Base-by-base conservation (phyloP, 768 basidiomycete genomes). In the Cystobasidium ongulense region DNA sequence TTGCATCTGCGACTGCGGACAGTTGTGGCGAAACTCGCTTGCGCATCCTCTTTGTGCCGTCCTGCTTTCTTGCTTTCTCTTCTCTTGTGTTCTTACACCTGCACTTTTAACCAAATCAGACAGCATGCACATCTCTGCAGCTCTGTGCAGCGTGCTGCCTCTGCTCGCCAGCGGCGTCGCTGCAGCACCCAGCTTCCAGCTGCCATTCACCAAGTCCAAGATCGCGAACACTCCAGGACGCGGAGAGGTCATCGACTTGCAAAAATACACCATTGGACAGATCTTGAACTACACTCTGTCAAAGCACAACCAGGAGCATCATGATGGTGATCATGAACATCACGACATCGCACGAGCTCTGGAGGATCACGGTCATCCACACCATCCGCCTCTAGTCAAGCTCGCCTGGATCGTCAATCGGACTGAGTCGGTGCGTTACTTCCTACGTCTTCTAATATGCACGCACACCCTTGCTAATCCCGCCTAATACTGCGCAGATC, bases 271-370 rank as follows among this genome's bases (percentile, higher is more conserved):
- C 4, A 74, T 79, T 57, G 59, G 72, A 43, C 73, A 79, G 74
- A 79, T 79, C 63, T 63, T 79, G 66, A 79, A 78, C 63, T 66
- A 75, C 8, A 75, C 77, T 5, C 63, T 77, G n/a, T 27, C 38
- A n/a, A 50, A 50, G n/a, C 65, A 57, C 27, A 59, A 66, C 27
- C 38, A 41, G 13, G 41, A 52, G 13, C 64, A 72, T 29, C 62
- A 41, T 10, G 21, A 68, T 18, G 61, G 65, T 33, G 39, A 36
- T 15, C 27, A 65, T 10, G 25, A 43, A 1, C 27, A 64, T 21
- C 29, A 33, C 11, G 38, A 23, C 36, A 23, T 59, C 15, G 57
- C 57, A 7, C 4, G 57, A 59, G 33, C 33, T 35, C 21, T 59
- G 25, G 57, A 59, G 29, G 57, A 59, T 29, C 57, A 57, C 31